Evolutionary conservation across 1,139 yeast species (phyloP), one percentile per base, ranked within the genome.

Genomic region (Zygotorulaspora mrakii): DNA sequence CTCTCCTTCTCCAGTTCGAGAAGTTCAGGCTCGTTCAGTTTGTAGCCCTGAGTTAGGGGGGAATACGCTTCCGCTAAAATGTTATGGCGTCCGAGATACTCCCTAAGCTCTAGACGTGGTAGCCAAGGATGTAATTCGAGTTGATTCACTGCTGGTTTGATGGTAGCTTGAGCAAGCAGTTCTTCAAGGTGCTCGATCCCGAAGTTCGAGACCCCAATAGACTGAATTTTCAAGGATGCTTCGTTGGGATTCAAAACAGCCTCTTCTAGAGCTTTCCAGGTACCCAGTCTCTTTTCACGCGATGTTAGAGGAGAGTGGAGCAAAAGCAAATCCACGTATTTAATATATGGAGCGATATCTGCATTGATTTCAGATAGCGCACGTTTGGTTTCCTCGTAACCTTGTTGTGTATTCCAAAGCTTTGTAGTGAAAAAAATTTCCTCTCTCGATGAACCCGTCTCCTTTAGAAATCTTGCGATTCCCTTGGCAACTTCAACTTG

Each of bases 81-180:
- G 61, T 74, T 69, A 52, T 75, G 55, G 37, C 65, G 44, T 33
- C 66, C 61, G 47, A 83, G 79, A 61, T 65, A 79, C 25, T 73
- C 71, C 3, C 77, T 76, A 37, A 82, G 63, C 27, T 80, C 81
- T 26, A 68, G 67, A 50, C 86, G 69, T 82, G 78, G 79, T 40
- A 79, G 68, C 87, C 87, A 82, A 0, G 89, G 89, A 48, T 83
- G 77, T 13, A 82, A 72, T 60, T 82, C 89, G 46, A 82, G 73
- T 58, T 79, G 83, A 53, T 81, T 76, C 7, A 77, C 74, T 24
- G 82, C 80, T 0, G 89, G 89, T 43, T 66, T 67, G 41, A 70
- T 55, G 48, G 65, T 73, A 0, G 68, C 63, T 79, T 82, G 78
- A 6, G 55, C 49, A 21, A 77, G 58, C 26, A 82, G 64, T 60